phyloP scores from a whole-genome alignment of 306 rosid species.

The Neltuma alba region DNA sequence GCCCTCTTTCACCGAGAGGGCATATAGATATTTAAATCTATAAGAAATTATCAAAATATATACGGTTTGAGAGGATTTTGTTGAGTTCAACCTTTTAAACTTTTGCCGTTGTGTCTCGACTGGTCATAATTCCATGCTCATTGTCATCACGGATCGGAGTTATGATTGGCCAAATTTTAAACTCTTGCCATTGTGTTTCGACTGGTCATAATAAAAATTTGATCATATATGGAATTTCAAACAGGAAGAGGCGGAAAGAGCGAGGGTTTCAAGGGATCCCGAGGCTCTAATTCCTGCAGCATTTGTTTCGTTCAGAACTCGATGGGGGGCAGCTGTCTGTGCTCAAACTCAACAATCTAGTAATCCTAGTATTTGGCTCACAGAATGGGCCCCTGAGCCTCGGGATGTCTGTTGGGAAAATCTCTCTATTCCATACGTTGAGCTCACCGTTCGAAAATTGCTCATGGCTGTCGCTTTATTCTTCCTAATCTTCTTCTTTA shows the following conservation, averaged over 20 bases:
- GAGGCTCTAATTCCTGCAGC: conserved; percentile 82
- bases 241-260: conserved; percentile 88
- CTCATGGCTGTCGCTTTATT: conserved; percentile 58
- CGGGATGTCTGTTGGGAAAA: conserved; percentile 84
- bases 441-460: conserved; percentile 68
- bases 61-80: neutral
- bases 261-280: conserved; percentile 57
- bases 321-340: conserved; percentile 95
- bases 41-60: neutral
- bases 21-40: conserved; percentile 1
- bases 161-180: no score
- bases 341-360: conserved; percentile 94
- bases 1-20: conserved; percentile 3
- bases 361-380: conserved; percentile 84
- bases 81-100: neutral
- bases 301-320: conserved; percentile 83
- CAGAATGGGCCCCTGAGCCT: conserved; percentile 98
- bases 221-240: conserved; percentile 32
- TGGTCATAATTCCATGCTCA: no score
- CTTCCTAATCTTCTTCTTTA: conserved; percentile 73
- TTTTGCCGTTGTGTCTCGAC: neutral
- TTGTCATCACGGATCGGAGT: no score
- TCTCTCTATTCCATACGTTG: conserved; percentile 85
- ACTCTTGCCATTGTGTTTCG: no score
- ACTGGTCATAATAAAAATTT: no score